Base-by-base conservation (phyloP, 2,329 filamentous ascomycete species). In the Pyrenochaeta sp. region DNA sequence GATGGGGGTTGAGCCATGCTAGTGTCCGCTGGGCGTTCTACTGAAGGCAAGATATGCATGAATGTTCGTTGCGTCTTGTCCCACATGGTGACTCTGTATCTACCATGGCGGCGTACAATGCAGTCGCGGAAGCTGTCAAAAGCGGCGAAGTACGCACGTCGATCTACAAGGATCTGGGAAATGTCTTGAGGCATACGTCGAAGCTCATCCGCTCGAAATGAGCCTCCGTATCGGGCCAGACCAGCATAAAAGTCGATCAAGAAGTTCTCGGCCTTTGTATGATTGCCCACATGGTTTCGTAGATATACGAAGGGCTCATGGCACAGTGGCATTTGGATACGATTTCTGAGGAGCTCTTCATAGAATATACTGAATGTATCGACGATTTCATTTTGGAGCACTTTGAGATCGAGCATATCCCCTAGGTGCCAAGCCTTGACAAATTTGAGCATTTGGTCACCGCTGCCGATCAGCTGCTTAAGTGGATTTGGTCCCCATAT, bases 351-450 rank as follows among this genome's bases (percentile, higher is more conserved):
- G 1, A 56, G 40, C 15, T 52, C 30, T 1, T 37, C 27, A 39
- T 66, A 66, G 24, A 37, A 37, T 19, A 50, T 8, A 44, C 60
- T 56, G 24, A 58, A 69, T 0, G 54, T 52, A 24, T 59, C 54
- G n/a, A 64, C 32, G 10, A 69, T 46, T 19, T 50, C 50, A 28
- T 64, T 61, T 24, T 65, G 62, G 12, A 68, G 25, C 1, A 54
- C 45, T 1, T 50, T 37, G 12, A 63, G 46, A 2, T 52, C 42
- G 24, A 69, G 50, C 51, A 58, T 61, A 8, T 63, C 47, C 5
- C 50, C 54, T 2, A 67, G 27, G 30, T 61, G 55, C 60, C 65
- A 68, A 13, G 56, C 58, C 30, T 67, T 62, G 1, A 54, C 61
- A 22, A 69, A 57, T 10, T 54, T 58, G 19, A 61, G 51, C 39